Evolutionary conservation across 768 basidiomycete species (phyloP).

Genomic region (Pilatotrama ljubarskyi): DNA sequence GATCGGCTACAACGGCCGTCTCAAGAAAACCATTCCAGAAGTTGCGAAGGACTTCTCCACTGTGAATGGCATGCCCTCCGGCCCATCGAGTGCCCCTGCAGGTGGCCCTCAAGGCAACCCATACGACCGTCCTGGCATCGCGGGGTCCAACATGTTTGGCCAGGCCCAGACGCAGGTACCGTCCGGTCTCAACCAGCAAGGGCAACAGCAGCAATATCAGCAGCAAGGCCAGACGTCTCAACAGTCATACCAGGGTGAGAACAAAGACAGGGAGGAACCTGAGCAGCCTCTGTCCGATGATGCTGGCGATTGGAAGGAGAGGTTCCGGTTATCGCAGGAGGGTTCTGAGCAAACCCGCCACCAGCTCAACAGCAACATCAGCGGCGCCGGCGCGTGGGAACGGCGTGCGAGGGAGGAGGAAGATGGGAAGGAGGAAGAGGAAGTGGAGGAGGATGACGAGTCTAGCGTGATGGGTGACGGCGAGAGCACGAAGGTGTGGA

Average conservation of each 20-base stretch:
- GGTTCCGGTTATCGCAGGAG: constrained; percentile 65
- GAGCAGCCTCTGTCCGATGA: constrained; percentile 72
- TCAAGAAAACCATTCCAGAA: constrained; percentile 79
- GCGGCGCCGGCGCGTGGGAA: constrained; percentile 52
- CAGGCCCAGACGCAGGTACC: constrained; percentile 36
- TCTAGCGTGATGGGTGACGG: constrained; percentile 61
- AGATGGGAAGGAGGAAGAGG: constrained; percentile 68
- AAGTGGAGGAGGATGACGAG: constrained; percentile 64
- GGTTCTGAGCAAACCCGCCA: constrained; percentile 52
- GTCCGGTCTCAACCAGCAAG: constrained; percentile 26
- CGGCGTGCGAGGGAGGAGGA: constrained; percentile 56
- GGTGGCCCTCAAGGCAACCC: constrained; percentile 43
- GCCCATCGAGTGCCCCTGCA: constrained; percentile 51
- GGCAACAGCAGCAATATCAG: constrained; percentile 30
- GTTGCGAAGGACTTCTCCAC: constrained; percentile 67
- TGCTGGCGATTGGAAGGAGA: constrained; percentile 88
- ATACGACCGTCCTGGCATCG: constrained; percentile 53
- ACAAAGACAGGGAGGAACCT: constrained; percentile 48
- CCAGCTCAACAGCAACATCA: constrained; percentile 28
- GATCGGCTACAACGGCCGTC: constrained; percentile 75
- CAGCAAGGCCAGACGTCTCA: constrained; percentile 32
- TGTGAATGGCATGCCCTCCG: constrained; percentile 63
- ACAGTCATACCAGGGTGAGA: constrained; percentile 39
- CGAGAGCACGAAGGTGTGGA: constrained; percentile 78
- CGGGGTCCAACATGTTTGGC: constrained; percentile 41